Evolutionary conservation across 768 basidiomycete species (phyloP), one percentile per base, ranked within the genome.

Genomic region (Rhodosporidiobolus odoratus): DNA sequence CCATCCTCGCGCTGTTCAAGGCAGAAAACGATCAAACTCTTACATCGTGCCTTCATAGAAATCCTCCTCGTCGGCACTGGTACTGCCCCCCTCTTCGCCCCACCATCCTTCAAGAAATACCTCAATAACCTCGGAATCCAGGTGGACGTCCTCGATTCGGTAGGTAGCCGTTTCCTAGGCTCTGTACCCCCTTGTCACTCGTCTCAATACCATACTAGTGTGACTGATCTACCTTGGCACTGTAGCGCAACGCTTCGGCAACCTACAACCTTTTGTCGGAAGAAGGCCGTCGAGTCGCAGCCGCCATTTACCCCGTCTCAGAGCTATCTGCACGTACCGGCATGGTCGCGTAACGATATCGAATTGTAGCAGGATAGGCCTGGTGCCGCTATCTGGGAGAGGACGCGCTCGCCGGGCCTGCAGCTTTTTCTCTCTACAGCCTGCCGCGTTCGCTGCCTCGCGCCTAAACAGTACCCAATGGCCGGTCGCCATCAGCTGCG

Each of bases 181-280:
- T 19, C 38, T 53, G 27, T 30, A 50, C 12, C 21, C 21, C 21
- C 23, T n/a, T 50, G 12, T 25, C n/a, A n/a, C 12, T n/a, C 48
- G 9, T 32, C 16, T 34, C n/a, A 19, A 8, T 0, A 3, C 27
- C n/a, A n/a, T n/a, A n/a, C n/a, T n/a, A n/a, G n/a, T n/a, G n/a
- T n/a, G n/a, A n/a, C n/a, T n/a, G n/a, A n/a, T n/a, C n/a, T n/a
- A n/a, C n/a, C n/a, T n/a, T n/a, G n/a, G n/a, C n/a, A n/a, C 10
- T 23, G 13, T 69, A 82, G 93, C 83, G 91, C 76, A 96, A 94
- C 78, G 95, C 94, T 25, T 93, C 91, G 76, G 89, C 94, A 35
- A 97, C 95, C 0, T 99, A 93, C 80, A 97, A 99, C 79, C 79
- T 99, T 32, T 83, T 99, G 56, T 81, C 89, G 0, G 95, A 99